phyloP scores from a whole-genome alignment of 2,329 filamentous ascomycete species.

The Diplocarpon mali region DNA sequence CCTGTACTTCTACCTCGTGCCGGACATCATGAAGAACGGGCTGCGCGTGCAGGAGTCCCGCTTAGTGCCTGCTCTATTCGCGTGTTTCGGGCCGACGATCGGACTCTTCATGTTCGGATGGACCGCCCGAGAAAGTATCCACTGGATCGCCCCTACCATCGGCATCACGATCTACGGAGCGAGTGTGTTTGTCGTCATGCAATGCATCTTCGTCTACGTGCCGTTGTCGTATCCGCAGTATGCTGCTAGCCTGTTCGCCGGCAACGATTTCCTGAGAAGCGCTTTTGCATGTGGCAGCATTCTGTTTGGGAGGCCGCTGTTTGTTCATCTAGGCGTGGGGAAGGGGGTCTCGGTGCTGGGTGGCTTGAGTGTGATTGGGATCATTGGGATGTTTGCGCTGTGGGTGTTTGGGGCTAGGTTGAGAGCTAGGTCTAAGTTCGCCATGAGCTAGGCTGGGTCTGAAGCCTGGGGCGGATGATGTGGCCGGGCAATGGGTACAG shows the following conservation, averaged over 20 bases:
- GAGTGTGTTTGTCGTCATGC: slow-evolving; percentile 43
- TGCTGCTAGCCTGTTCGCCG: slow-evolving; percentile 41
- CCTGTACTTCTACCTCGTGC: slow-evolving; percentile 40
- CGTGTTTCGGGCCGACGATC: slow-evolving; percentile 41
- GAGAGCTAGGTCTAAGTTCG: slow-evolving; percentile 22
- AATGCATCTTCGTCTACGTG: slow-evolving; percentile 50
- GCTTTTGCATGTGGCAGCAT: slow-evolving; percentile 42
- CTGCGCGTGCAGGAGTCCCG: slow-evolving; percentile 42
- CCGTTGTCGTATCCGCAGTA: slow-evolving; percentile 41
- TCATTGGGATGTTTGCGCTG: slow-evolving; percentile 36
- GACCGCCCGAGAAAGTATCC: slow-evolving; percentile 39
- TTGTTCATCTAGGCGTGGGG: slow-evolving; percentile 47
- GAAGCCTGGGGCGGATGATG: neutral
- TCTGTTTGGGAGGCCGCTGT: slow-evolving; percentile 48
- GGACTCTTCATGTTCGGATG: slow-evolving; percentile 53
- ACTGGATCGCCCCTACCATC: slow-evolving; percentile 46
- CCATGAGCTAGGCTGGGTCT: slow-evolving; percentile 4
- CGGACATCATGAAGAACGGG: slow-evolving; percentile 37
- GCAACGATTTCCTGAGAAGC: slow-evolving; percentile 28
- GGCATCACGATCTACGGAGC: slow-evolving; percentile 44
- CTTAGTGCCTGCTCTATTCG: slow-evolving; percentile 43
- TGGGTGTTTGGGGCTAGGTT: slow-evolving; percentile 19
- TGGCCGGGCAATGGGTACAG: too few species aligned
- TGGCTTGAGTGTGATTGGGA: slow-evolving; percentile 40
- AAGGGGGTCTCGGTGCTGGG: slow-evolving; percentile 46